These are phyloP conservation scores for Chalciporus chontae DNA, from an alignment of 768 basidiomycete genomes.

Conservation along the genomic window DNA sequence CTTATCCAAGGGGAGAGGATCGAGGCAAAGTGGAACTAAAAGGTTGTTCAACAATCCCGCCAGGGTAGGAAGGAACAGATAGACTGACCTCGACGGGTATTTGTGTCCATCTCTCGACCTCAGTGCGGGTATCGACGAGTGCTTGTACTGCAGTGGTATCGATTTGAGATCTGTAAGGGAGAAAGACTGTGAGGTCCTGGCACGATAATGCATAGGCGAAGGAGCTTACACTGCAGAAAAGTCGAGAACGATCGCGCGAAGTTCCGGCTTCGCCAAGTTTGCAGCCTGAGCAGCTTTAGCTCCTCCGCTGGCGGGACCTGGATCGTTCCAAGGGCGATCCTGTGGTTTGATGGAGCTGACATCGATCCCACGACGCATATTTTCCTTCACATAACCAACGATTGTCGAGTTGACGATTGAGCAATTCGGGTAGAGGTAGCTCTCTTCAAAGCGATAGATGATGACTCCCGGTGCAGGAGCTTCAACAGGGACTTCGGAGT, in stretches of 20 bases:
- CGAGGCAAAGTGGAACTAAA: constrained; percentile 90
- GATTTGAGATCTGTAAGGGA: constrained; percentile 61
- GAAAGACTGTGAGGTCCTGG: neutral
- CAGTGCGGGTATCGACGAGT: constrained; percentile 81
- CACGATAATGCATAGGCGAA: neutral
- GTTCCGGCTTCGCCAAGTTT: constrained; percentile 55
- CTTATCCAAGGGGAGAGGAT: constrained; percentile 93
- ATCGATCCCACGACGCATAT: constrained; percentile 76
- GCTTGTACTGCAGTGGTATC: constrained; percentile 92
- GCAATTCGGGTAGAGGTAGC: constrained; percentile 81
- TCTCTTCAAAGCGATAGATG: constrained; percentile 91
- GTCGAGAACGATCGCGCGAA: constrained; percentile 89
- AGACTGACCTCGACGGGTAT: constrained; percentile 61
- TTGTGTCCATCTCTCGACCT: constrained; percentile 87
- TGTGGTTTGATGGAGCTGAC: constrained; percentile 55
- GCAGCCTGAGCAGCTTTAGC: constrained; percentile 44
- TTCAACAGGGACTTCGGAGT: constrained; percentile 66
- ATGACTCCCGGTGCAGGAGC: constrained; percentile 84
- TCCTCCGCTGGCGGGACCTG: constrained; percentile 58
- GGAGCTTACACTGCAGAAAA: constrained; percentile 68
- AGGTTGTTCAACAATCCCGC: constrained; percentile 6
- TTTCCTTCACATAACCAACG: constrained; percentile 75
- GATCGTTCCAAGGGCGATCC: constrained; percentile 95
- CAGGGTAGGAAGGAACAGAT: neutral
- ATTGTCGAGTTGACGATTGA: constrained; percentile 65